A percentile compares a stretch with the other conserved stretches of the same genome.
Conservation (phyloP, 23 red algal genomes). For the Gracilariopsis chorda region DNA sequence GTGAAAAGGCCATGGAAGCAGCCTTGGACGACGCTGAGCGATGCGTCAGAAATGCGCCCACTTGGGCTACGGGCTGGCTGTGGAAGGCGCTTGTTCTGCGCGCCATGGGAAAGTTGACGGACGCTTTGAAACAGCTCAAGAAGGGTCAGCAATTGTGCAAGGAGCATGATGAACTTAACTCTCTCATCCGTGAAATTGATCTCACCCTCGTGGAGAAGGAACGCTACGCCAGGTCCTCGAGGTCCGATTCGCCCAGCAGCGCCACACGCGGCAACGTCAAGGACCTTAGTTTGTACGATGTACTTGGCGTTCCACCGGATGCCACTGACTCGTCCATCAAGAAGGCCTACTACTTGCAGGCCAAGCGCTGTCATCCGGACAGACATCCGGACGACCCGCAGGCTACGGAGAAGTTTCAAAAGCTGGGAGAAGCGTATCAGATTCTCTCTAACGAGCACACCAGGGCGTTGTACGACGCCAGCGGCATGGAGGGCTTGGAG, state of each 20-base stretch:
- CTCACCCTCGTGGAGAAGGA: constrained; percentile 28
- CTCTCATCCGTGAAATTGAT: constrained; percentile 22
- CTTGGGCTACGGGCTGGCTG: constrained; percentile 61
- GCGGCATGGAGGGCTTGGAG: constrained; percentile 58
- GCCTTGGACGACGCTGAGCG: constrained; percentile 80
- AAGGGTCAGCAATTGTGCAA: constrained; percentile 58
- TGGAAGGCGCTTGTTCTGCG: constrained; percentile 58
- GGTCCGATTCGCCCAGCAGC: background rate
- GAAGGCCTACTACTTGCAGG: constrained; percentile 91
- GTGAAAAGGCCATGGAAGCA: constrained; percentile 30
- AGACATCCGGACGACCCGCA: constrained; percentile 75
- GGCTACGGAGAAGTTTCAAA: constrained; percentile 90
- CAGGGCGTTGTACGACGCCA: constrained; percentile 52
- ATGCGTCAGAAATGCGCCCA: constrained; percentile 60
- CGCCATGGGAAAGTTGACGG: constrained; percentile 44
- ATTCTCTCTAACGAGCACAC: constrained; percentile 67
- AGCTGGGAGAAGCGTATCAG: constrained; percentile 90
- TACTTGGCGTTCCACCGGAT: constrained; percentile 81
- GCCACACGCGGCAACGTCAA: constrained; percentile 37
- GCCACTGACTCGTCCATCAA: constrained; percentile 89
- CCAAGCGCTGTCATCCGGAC: constrained; percentile 87
- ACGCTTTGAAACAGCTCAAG: constrained; percentile 51
- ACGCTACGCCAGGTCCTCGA: constrained; percentile 18
- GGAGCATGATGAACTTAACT: constrained; percentile 58
- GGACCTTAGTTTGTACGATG: constrained; percentile 81